phyloP scores from a whole-genome alignment of 164 flowering plant species.

The Paratinospora sagittata region DNA sequence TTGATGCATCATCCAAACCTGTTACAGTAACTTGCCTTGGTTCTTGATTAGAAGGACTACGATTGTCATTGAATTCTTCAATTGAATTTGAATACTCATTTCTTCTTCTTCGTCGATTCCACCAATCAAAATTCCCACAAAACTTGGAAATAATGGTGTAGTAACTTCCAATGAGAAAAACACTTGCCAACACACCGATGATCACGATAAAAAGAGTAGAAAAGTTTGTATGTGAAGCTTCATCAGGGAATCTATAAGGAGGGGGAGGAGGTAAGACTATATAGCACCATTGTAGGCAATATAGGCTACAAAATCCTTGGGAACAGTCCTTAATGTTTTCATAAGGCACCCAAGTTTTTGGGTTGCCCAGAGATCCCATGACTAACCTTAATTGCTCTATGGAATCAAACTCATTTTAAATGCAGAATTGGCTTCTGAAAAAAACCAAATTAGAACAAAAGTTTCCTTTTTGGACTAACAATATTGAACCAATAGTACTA shows the following conservation, averaged over 20 bases:
- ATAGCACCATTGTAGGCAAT: constrained; percentile 86
- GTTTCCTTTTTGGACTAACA: no score
- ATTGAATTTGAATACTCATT: constrained; percentile 12
- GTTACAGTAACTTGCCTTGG: constrained; percentile 34
- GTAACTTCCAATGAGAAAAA: constrained; percentile 67
- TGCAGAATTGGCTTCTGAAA: background rate
- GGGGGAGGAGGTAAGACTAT: constrained; percentile 73
- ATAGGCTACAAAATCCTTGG: constrained; percentile 55
- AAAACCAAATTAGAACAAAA: no score
- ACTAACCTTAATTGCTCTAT: background rate
- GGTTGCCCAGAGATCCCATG: constrained; percentile 55
- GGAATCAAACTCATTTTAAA: background rate
- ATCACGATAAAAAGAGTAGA: constrained; percentile 74
- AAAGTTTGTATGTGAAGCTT: constrained; percentile 39
- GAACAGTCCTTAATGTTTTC: constrained; percentile 57
- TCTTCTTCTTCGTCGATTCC: constrained; percentile 13
- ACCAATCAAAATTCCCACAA: constrained; percentile 34
- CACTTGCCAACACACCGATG: constrained; percentile 65
- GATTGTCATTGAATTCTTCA: constrained; percentile 27
- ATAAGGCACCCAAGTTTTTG: constrained; percentile 57
- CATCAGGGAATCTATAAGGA: constrained; percentile 34
- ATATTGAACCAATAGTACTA: no score
- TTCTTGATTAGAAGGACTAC: constrained; percentile 26
- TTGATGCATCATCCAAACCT: constrained; percentile 69
- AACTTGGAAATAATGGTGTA: constrained; percentile 54